Percentiles rank a stretch among this genome's conserved stretches.
phyloP scores from a whole-genome alignment of 441 rosid species.

The Adansonia madagascariensis region DNA sequence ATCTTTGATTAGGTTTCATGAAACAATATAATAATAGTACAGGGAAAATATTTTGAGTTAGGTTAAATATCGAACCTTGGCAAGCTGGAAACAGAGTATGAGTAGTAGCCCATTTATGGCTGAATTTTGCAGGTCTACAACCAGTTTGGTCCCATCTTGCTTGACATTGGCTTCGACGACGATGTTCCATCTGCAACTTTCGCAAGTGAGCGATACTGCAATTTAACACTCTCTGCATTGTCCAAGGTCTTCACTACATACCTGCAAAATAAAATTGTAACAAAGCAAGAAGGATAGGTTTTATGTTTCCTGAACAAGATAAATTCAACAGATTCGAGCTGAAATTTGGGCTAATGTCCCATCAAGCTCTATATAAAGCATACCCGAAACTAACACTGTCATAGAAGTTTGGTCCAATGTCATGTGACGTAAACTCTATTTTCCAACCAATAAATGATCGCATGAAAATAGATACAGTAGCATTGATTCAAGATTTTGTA shows the following conservation, averaged over 20 bases:
- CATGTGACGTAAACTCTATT: not conserved
- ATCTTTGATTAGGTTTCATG: constrained; percentile 11
- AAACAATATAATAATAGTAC: not conserved
- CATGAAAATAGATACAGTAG: not conserved
- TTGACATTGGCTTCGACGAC: constrained; percentile 45
- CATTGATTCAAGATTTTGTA: constrained; percentile 14
- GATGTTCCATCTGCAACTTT: constrained; percentile 57
- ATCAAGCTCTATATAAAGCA: not conserved
- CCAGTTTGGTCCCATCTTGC: constrained; percentile 69
- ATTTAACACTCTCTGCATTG: constrained; percentile 91
- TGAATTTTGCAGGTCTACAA: constrained; percentile 30
- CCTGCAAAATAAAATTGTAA: constrained; percentile 47
- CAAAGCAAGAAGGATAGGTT: constrained; percentile 9
- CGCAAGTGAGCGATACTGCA: constrained; percentile 89
- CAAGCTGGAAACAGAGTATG: not conserved
- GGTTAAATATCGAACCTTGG: constrained; percentile 13
- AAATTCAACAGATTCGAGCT: not conserved
- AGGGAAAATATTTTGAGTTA: constrained; percentile 15
- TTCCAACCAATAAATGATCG: not conserved
- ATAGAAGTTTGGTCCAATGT: not conserved
- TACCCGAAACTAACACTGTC: not conserved
- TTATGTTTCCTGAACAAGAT: not conserved
- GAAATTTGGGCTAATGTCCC: not conserved
- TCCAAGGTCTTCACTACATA: constrained; percentile 92
- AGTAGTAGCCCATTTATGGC: constrained; percentile 10